Conservation (phyloP, 306 rosid species). For the Citrullus amarus region DNA sequence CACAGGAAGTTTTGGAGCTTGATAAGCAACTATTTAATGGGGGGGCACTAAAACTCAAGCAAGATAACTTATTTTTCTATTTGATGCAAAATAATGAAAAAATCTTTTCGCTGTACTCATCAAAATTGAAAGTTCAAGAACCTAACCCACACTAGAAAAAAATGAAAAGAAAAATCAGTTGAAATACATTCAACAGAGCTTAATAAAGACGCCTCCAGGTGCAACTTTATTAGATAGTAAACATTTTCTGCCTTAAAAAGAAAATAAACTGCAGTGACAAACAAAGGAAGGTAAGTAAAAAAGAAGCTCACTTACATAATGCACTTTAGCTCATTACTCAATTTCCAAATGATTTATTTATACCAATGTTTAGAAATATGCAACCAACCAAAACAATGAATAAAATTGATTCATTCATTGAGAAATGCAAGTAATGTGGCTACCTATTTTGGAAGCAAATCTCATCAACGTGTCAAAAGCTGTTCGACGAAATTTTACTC, state of each 20-base stretch:
- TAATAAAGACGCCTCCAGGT: neutral
- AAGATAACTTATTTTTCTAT: neutral
- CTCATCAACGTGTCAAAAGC: slow-evolving; percentile 64
- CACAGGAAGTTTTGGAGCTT: slow-evolving; percentile 15
- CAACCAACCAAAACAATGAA: neutral
- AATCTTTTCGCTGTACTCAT: too few relatives aligned
- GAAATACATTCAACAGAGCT: neutral
- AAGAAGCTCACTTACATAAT: neutral
- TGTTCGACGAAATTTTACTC: slow-evolving; percentile 62
- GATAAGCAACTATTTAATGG: slow-evolving; percentile 7
- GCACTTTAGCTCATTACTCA: neutral
- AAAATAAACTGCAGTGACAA: neutral
- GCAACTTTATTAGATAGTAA: neutral
- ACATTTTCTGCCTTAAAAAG: neutral
- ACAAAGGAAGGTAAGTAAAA: neutral
- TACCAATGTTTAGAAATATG: neutral
- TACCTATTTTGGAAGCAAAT: slow-evolving; percentile 72
- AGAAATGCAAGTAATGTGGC: neutral
- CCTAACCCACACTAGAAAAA: neutral
- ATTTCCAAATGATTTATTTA: neutral
- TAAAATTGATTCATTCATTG: neutral
- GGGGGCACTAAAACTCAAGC: neutral
- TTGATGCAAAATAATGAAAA: neutral
- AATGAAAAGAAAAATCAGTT: neutral
- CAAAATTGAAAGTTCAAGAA: too few relatives aligned